phyloP scores from a whole-genome alignment of 352 stramenopile genomes.

The Pythium scleroteichum region DNA sequence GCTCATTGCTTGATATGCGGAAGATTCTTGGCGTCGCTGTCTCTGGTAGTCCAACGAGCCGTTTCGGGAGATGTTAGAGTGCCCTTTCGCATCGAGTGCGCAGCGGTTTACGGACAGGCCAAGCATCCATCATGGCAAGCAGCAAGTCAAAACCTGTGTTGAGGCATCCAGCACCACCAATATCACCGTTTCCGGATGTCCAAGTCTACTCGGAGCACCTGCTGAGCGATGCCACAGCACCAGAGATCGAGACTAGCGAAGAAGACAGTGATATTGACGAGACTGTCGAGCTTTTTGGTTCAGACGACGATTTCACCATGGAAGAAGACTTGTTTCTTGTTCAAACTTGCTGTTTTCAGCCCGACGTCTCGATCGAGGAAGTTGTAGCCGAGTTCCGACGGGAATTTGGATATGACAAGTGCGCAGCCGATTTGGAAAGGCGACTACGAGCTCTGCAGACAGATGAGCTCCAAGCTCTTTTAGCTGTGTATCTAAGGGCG shows the following conservation, averaged over 20 bases:
- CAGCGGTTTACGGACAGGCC: too few relatives aligned
- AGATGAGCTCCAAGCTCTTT: constrained; percentile 37
- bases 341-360: constrained; percentile 57
- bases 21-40: too few relatives aligned
- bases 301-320: constrained; percentile 43
- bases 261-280: constrained; percentile 34
- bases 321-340: constrained; percentile 68
- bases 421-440: constrained; percentile 37
- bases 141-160: background rate
- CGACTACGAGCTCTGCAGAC: constrained; percentile 45
- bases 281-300: constrained; percentile 38
- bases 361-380: constrained; percentile 38
- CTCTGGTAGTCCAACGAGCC: too few relatives aligned
- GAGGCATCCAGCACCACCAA: constrained; percentile 14
- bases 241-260: constrained; percentile 14
- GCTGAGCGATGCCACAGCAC: background rate
- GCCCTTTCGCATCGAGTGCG: too few relatives aligned
- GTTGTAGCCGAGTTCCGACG: constrained; percentile 43
- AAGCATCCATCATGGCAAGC: constrained; percentile 7
- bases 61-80: too few relatives aligned
- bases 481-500: constrained; percentile 55
- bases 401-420: constrained; percentile 42
- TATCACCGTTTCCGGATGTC: constrained; percentile 24
- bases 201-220: constrained; percentile 15
- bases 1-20: too few relatives aligned